A percentile compares a stretch with the other conserved stretches of the same genome.
phyloP scores from a whole-genome alignment of 169 alveolate genomes.

The Ichthyophthirius multifiliis region DNA sequence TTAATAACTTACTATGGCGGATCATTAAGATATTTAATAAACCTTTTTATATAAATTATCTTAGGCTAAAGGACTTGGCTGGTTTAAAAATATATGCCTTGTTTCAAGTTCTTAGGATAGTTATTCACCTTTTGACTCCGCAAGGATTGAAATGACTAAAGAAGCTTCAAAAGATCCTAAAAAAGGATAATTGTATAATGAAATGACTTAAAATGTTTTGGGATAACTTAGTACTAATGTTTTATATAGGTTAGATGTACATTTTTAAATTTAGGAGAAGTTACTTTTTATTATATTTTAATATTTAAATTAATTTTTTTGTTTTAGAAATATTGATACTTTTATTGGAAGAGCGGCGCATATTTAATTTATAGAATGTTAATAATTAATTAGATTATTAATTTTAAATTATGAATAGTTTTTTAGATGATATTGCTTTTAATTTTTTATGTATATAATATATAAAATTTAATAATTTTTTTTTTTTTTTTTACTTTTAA shows the following conservation, averaged over 20 bases:
- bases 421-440: constrained; percentile 56
- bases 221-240: constrained; percentile 37
- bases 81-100: constrained; percentile 79
- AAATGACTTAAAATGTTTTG: constrained; percentile 74
- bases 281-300: constrained; percentile 31
- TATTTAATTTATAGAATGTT: constrained; percentile 59
- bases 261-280: constrained; percentile 71
- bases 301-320: constrained; percentile 28
- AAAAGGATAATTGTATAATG: constrained; percentile 46
- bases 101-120: constrained; percentile 69
- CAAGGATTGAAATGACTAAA: constrained; percentile 73
- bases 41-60: constrained; percentile 73
- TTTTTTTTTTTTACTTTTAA: too few species aligned
- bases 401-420: constrained; percentile 51
- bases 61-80: constrained; percentile 59
- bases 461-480: too few species aligned
- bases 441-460: too few species aligned
- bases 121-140: constrained; percentile 83
- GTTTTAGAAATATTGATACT: constrained; percentile 57
- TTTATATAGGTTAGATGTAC: constrained; percentile 77
- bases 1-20: constrained; percentile 67
- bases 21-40: constrained; percentile 62
- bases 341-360: constrained; percentile 68
- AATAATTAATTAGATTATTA: constrained; percentile 51
- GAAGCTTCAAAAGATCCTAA: constrained; percentile 50